These are phyloP conservation scores for Malassezia pachydermatis DNA, from an alignment of 1,284 basidiomycete species.

Conservation along the genomic window DNA sequence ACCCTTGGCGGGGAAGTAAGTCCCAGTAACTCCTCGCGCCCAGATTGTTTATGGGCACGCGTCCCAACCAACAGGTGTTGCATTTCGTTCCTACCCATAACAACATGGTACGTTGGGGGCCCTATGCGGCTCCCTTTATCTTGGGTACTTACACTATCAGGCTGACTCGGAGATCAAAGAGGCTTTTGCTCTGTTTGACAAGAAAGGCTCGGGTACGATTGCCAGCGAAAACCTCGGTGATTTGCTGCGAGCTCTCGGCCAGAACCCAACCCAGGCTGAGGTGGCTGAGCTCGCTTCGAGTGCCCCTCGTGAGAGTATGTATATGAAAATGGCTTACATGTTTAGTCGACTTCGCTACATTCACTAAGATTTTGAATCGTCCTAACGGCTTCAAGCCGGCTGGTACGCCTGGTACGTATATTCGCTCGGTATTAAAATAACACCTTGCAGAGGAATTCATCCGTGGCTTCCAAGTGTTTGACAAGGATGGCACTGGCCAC, in stretches of 20 bases:
- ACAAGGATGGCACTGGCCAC: constrained; percentile 93
- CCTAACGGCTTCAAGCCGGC: constrained; percentile 91
- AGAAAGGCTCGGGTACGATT: constrained; percentile 81
- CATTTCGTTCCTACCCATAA: neutral
- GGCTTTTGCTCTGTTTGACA: constrained; percentile 95
- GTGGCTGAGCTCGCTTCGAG: constrained; percentile 67
- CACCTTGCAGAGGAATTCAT: constrained; percentile 77
- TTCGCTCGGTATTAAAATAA: neutral
- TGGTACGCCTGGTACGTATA: constrained; percentile 24
- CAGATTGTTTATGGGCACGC: no score
- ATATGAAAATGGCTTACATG: constrained; percentile 1
- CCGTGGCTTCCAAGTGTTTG: constrained; percentile 97
- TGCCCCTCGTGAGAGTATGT: constrained; percentile 60
- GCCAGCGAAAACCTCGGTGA: constrained; percentile 84
- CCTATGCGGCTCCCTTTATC: neutral
- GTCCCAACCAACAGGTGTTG: no score
- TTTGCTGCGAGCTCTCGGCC: constrained; percentile 82
- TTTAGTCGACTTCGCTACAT: constrained; percentile 56
- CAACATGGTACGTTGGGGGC: neutral
- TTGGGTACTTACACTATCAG: constrained; percentile 15
- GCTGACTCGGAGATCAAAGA: constrained; percentile 57
- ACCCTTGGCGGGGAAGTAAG: no score
- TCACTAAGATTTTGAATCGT: constrained; percentile 79
- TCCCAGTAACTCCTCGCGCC: no score
- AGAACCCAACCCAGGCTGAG: constrained; percentile 96